phyloP scores from a whole-genome alignment of 169 alveolate species.

The Cyclospora cayetanensis region DNA sequence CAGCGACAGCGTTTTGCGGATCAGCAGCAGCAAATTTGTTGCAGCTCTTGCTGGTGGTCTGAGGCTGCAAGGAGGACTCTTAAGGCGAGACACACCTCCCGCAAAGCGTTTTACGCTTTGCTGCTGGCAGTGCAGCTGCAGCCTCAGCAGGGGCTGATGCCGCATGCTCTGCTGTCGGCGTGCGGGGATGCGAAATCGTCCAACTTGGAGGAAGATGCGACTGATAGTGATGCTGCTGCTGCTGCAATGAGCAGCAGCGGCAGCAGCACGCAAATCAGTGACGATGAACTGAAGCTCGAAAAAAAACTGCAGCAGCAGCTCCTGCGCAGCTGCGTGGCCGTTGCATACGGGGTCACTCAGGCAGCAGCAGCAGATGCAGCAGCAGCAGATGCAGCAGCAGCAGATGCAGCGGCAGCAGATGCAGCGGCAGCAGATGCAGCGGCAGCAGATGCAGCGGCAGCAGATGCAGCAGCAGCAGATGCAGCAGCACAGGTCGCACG shows the following conservation, averaged over 20 bases:
- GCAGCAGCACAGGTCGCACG: too few species aligned
- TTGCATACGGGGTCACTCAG: too few species aligned
- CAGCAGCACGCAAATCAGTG: background rate
- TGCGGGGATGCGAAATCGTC: background rate
- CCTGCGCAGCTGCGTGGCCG: background rate
- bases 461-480: background rate
- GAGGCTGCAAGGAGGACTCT: slow-evolving; percentile 36
- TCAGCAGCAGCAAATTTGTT: slow-evolving; percentile 43
- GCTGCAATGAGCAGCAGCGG: background rate
- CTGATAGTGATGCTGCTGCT: slow-evolving; percentile 14
- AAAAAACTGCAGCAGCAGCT: slow-evolving; percentile 42
- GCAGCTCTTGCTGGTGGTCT: slow-evolving; percentile 48
- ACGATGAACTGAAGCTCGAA: too few species aligned
- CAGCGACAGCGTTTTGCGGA: slow-evolving; percentile 22
- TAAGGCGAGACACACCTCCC: background rate
- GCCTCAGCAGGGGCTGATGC: slow-evolving; percentile 10
- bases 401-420: background rate
- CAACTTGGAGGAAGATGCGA: too few species aligned
- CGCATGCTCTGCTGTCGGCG: background rate
- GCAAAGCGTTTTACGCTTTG: slow-evolving; percentile 5
- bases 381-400: too few species aligned
- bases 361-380: too few species aligned
- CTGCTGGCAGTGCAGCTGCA: slow-evolving; percentile 52
- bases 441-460: slow-evolving; percentile 43
- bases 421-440: slow-evolving; percentile 12